These are phyloP conservation scores for Cordyceps cateniannulata DNA, from an alignment of 2,329 filamentous ascomycete species.

Conservation along the genomic window DNA sequence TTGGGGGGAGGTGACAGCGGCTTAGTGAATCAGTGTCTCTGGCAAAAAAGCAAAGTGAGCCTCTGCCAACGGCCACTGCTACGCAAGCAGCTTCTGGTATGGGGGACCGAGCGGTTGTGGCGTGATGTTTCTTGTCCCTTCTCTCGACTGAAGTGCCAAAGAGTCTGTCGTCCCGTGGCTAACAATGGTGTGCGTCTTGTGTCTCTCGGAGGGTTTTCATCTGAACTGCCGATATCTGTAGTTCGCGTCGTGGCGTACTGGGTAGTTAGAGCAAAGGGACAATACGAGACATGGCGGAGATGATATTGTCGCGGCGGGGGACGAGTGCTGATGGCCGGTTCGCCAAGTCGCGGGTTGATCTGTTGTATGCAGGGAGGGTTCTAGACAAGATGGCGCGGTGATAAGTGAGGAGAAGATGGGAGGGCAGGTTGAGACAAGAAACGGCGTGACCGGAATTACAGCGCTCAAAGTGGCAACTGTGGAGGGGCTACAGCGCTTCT, in stretches of 20 bases:
- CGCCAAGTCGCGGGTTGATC: neutral
- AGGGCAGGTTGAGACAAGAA: neutral
- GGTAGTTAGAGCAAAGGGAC: neutral
- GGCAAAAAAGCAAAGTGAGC: neutral
- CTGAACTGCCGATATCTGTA: neutral
- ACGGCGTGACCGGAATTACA: neutral
- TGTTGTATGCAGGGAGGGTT: neutral
- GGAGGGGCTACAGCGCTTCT: neutral
- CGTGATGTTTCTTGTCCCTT: neutral
- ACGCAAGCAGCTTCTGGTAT: neutral
- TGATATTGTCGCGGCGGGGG: neutral
- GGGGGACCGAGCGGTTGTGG: slow-evolving; percentile 2
- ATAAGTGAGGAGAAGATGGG: neutral
- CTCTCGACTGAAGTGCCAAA: neutral
- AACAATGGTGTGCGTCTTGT: neutral
- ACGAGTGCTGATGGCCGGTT: neutral
- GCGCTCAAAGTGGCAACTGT: neutral
- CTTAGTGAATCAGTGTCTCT: neutral
- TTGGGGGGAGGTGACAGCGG: neutral
- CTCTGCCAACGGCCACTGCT: neutral
- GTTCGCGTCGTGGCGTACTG: neutral
- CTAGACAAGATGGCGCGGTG: neutral
- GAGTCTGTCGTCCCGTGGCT: neutral
- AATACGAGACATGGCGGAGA: neutral
- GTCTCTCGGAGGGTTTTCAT: neutral